Base-by-base conservation (phyloP, 441 rosid species). In the Macaranga tanarius region DNA sequence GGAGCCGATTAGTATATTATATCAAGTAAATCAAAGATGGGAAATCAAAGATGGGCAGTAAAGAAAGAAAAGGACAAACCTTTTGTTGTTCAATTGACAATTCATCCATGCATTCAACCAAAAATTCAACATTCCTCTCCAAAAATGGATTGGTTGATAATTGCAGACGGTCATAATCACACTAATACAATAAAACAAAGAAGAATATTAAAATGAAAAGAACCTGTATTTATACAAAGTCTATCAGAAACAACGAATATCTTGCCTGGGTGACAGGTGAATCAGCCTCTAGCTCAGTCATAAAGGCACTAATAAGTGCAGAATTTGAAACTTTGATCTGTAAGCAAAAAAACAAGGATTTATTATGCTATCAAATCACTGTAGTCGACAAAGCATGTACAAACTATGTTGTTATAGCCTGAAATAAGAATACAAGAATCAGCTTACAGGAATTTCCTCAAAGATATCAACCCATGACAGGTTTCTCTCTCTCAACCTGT, bases 401-500 rank as follows among this genome's bases (percentile, higher is more conserved):
- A 31, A 31, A 31, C 38, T 2, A 31, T 1, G 23, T 57, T 58
- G 50, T 71, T 64, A 10, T 58, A 44, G 7, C 0, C 6, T 2
- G 22, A 26, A 19, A 31, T 31, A 47, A 13, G 22, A 73, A 59
- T 31, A 75, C 6, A 59, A 51, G 19, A 73, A 65, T 57, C 42
- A 65, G 48, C 31, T 23, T 90, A 95, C 99, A 28, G 99, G 99
- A 67, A 95, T 95, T 80, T 95, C 99, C 79, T 95, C 99, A 78
- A 95, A 95, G 68, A 95, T 93, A 81, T 93, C 98, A 85, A 90
- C 92, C 99, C 99, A 95, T 52, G 99, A 89, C 86, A 95, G 86
- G 73, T 91, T 95, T 77, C 84, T 91, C 90, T 92, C 99, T 78
- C 99, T 92, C 92, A 95, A 83, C 87, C 99, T 95, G 77, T 22